Base-by-base conservation (phyloP, 2,329 filamentous ascomycete species). In the Elsinoe australis region DNA sequence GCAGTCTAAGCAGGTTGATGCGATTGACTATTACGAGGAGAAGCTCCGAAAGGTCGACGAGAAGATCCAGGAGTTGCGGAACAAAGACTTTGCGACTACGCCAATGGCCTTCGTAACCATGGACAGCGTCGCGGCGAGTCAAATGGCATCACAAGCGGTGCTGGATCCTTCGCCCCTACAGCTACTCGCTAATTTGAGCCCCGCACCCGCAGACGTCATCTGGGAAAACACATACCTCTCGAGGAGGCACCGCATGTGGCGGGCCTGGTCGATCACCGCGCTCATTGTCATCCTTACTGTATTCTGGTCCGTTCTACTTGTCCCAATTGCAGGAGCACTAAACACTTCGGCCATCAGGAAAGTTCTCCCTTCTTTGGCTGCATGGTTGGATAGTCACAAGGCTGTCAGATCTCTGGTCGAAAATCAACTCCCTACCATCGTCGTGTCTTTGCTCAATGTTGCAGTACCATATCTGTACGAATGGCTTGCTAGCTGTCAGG, bases 91-190 rank as follows among this genome's bases (percentile, higher is more conserved):
- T 58, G 70, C 75, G 4, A 74, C 92, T 0, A 89, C 82, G 1
- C 83, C 90, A 41, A 76, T 94, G 52, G 94, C 94, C 1, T 95
- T 98, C 64, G 86, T 98, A 31, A 96, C 92, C 0, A 94, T 98
- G 87, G 87, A 95, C 68, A 92, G 87, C 3, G 92, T 95, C 42
- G 86, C 89, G 10, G 83, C 89, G 15, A 80, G 78, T 54, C 92
- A 98, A 69, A 95, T 96, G 88, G 87, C 89, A 18, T 87, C 95
- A 34, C 92, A 98, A 66, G 89, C 92, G 3, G 82, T 94, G 8
- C 80, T 98, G 47, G 90, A 96, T 60, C 88, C 92, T 3, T 83
- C 85, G 8, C 92, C 94, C 0, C 82, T 89, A 50, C 83, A 85
- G 52, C 75, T 98, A 4, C 71, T 95, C 47, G 89, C 90, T 6